Evolutionary conservation across 768 basidiomycete genomes (phyloP), one percentile per base, ranked within the genome.

Genomic region (Tylopilus sp.): DNA sequence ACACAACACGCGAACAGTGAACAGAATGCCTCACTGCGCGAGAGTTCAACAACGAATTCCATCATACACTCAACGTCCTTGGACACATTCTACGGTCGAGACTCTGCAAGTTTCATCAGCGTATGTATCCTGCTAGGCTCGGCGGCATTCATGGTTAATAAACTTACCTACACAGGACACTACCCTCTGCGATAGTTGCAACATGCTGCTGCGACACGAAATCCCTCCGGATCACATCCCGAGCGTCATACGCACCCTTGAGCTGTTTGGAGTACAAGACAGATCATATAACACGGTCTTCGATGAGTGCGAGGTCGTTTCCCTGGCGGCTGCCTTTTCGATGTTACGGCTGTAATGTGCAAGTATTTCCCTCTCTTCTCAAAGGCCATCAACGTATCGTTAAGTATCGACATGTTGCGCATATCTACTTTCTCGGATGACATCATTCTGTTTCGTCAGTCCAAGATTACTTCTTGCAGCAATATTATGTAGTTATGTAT

Each of bases 181-280:
- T 9, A 53, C 48, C 20, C 55, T 57, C 28, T 62, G 57, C 47
- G 47, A 52, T 28, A 44, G 21, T 30, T 63, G 57, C 20, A 36
- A 47, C 40, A 48, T 25, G 10, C n/a, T 62, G 23, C 35, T 65
- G 18, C 44, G 40, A 6, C 28, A 17, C 39, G 55, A 64, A 41
- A 57, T 59, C 21, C 60, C 60, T 12, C 22, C 53, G 4, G 59
- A 59, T 11, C 52, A 62, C 15, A 55, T 62, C n/a, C 63, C 60
- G 22, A 56, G 53, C 38, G 57, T 62, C 47, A 50, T 64, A 50
- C 60, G 60, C 15, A 60, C 63, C 15, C 18, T 64, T 4, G 25
- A 53, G 3, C 28, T 65, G 12, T 57, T 63, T 31, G 53, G 57
- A 42, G 48, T 44, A 9, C 57, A 56, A 20, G 52, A 57, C 33